Evolutionary conservation across 257 asterid species (phyloP).

Genomic region (Paraleonurus japonicus): DNA sequence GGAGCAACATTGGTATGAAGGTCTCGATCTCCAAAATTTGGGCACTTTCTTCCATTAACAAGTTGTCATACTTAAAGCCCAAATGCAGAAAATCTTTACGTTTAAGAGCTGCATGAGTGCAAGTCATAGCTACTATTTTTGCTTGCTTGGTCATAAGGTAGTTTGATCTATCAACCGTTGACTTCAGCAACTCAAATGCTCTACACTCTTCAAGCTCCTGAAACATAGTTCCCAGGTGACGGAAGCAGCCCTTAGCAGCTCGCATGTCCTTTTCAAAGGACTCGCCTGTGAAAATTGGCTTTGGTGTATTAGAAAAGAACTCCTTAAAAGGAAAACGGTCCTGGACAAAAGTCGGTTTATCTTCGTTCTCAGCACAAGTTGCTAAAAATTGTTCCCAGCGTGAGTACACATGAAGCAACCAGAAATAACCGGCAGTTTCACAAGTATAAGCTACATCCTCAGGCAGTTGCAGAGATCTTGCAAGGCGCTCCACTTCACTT

Average conservation of each 20-base stretch:
- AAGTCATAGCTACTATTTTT: constrained; percentile 97
- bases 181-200: constrained; percentile 96
- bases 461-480: constrained; percentile 84
- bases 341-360: constrained; percentile 63
- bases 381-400: constrained; percentile 95
- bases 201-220: constrained; percentile 99
- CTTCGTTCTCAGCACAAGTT: constrained; percentile 67
- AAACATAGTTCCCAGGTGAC: constrained; percentile 90
- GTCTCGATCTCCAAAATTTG: constrained; percentile 98
- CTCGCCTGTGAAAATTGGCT: constrained; percentile 66
- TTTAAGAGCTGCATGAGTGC: constrained; percentile 99
- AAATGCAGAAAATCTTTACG: constrained; percentile 89
- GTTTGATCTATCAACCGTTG: constrained; percentile 89
- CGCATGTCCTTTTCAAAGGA: constrained; percentile 86
- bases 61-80: constrained; percentile 94
- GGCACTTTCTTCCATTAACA: constrained; percentile 99
- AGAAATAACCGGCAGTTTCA: constrained; percentile 96
- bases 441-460: constrained; percentile 98
- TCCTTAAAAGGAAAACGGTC: constrained; percentile 94
- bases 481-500: constrained; percentile 92
- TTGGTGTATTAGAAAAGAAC: constrained; percentile 75
- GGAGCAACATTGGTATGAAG: constrained; percentile 95
- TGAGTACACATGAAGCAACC: constrained; percentile 97
- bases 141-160: constrained; percentile 98
- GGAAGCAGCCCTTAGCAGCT: constrained; percentile 93